Conservation (phyloP, 1,284 basidiomycete genomes). For the Pseudozyma sp. region DNA sequence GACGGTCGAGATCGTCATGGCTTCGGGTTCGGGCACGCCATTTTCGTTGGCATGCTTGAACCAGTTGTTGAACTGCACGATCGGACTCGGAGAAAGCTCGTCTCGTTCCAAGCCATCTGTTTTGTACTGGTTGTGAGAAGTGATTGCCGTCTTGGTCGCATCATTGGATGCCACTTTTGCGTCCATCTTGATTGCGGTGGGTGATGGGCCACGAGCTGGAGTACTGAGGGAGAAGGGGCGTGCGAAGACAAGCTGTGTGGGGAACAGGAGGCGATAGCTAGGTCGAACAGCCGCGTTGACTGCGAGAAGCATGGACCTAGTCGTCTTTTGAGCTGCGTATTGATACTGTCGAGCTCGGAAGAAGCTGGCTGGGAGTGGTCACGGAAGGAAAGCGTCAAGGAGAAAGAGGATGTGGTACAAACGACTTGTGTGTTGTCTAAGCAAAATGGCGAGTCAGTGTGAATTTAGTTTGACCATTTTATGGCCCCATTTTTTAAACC, state of each 20-base stretch:
- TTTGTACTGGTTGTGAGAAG: conserved; percentile 64
- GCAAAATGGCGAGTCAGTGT: too few species aligned
- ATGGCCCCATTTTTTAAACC: too few species aligned
- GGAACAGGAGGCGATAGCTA: not conserved
- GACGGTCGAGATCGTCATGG: conserved; percentile 65
- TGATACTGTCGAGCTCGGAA: not conserved
- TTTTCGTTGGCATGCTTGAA: conserved; percentile 55
- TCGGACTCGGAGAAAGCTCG: conserved; percentile 51
- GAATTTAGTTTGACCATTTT: too few species aligned
- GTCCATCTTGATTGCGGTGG: conserved; percentile 22
- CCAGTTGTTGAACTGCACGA: conserved; percentile 64
- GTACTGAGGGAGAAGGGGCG: not conserved
- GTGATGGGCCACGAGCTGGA: not conserved
- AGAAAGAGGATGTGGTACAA: too few species aligned
- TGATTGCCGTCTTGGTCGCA: conserved; percentile 42
- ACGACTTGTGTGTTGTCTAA: too few species aligned
- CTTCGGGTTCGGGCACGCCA: conserved; percentile 63
- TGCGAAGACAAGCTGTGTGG: not conserved
- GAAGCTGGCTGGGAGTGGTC: too few species aligned
- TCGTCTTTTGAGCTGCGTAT: too few species aligned
- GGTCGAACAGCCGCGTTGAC: conserved; percentile 4
- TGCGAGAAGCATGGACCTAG: conserved; percentile 16
- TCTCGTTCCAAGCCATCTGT: conserved; percentile 54
- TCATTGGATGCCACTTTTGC: conserved; percentile 14
- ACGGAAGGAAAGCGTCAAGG: too few species aligned